Evolutionary conservation across 441 rosid species (phyloP).

Genomic region (Erodium moschatum): DNA sequence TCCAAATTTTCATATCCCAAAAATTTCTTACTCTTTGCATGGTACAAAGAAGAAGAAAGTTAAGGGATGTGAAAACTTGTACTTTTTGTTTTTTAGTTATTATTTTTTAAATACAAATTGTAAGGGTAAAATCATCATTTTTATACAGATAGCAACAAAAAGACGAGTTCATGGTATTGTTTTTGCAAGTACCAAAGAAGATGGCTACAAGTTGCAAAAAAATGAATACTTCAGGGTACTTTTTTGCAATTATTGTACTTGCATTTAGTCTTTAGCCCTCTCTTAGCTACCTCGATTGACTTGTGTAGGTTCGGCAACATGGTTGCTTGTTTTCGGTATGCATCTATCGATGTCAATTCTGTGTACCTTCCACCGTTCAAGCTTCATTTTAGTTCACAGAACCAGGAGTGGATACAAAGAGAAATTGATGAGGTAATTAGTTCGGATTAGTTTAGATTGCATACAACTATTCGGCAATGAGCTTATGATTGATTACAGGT

Average conservation of each 20-base stretch:
- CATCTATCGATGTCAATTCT: constrained; percentile 77
- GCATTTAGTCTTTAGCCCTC: neutral
- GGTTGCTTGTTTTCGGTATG: constrained; percentile 98
- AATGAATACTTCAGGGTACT: too few relatives aligned
- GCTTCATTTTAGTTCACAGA: constrained; percentile 61
- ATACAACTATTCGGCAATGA: constrained; percentile 5
- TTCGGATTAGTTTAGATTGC: constrained; percentile 16
- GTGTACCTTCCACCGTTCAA: constrained; percentile 80
- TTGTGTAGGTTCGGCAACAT: constrained; percentile 72
- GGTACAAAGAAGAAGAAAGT: too few relatives aligned
- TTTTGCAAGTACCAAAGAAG: too few relatives aligned
- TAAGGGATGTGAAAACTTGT: too few relatives aligned
- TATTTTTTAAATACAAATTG: too few relatives aligned
- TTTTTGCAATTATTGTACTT: neutral
- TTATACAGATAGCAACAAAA: too few relatives aligned
- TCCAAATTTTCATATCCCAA: too few relatives aligned
- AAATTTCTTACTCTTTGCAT: too few relatives aligned
- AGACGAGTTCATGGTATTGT: too few relatives aligned
- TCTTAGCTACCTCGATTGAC: constrained; percentile 13
- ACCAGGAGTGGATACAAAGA: constrained; percentile 75
- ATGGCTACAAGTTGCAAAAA: too few relatives aligned
- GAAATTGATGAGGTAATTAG: constrained; percentile 57
- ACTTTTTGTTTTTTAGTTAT: too few relatives aligned
- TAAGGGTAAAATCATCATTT: too few relatives aligned
- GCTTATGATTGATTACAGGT: constrained; percentile 39